A percentile compares a stretch with the other conserved stretches of the same genome.
These are phyloP conservation scores for Verticillium dahliae DNA, from an alignment of 2,329 filamentous ascomycete species.

Conservation along the genomic window DNA sequence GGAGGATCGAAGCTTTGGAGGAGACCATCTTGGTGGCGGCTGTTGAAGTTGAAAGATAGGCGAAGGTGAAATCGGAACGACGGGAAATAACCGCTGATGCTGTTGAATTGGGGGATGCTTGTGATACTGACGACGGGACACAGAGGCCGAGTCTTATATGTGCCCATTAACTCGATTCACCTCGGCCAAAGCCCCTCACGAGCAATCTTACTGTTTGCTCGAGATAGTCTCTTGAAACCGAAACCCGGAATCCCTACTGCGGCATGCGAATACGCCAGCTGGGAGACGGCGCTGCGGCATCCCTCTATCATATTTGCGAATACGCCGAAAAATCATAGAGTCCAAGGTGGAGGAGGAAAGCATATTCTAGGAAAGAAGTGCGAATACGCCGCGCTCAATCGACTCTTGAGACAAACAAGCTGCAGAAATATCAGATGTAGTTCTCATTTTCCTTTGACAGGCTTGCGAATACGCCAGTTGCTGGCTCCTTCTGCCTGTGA, in stretches of 20 bases:
- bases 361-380: neutral
- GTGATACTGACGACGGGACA: neutral
- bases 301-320: neutral
- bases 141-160: neutral
- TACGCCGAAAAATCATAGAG: neutral
- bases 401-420: neutral
- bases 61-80: neutral
- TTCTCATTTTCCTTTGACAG: neutral
- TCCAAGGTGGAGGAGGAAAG: no score
- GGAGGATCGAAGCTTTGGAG: neutral
- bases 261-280: neutral
- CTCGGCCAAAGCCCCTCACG: no score
- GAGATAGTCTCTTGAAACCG: neutral
- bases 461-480: neutral
- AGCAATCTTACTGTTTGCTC: neutral
- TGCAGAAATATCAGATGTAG: neutral
- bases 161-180: neutral
- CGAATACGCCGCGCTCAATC: neutral
- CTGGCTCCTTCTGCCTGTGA: neutral
- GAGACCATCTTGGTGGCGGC: slow-evolving; percentile 5
- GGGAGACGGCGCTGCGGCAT: neutral
- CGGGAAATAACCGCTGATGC: neutral
- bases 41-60: neutral
- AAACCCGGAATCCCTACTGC: neutral
- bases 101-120: neutral